phyloP scores from a whole-genome alignment of 768 basidiomycete genomes.

The Cystofilobasidium capitatum region DNA sequence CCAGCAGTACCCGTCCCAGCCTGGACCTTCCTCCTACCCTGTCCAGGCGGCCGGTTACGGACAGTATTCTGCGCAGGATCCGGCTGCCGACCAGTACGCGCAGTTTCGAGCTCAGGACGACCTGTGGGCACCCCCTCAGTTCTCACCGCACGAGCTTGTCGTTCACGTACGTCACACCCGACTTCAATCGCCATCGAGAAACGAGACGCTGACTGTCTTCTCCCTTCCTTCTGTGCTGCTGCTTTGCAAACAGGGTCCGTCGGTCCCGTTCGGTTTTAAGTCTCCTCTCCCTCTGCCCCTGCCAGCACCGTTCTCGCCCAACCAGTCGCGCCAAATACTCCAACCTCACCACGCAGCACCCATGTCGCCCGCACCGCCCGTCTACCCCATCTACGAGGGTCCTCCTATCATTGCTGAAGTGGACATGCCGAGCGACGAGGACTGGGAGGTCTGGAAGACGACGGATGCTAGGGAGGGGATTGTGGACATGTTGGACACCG shows the following conservation, averaged over 20 bases:
- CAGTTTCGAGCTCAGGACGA: too few relatives aligned
- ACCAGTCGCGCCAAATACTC: background rate
- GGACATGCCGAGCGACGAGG: conserved; percentile 8
- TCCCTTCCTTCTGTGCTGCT: too few relatives aligned
- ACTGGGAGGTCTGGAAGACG: conserved; percentile 1
- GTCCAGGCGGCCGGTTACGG: too few relatives aligned
- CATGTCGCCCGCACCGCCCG: conserved; percentile 4
- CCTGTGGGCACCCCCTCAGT: too few relatives aligned
- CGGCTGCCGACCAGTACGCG: too few relatives aligned
- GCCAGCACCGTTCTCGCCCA: background rate
- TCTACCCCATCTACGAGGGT: conserved; percentile 6
- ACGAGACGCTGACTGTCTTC: too few relatives aligned
- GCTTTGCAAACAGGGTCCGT: conserved; percentile 14
- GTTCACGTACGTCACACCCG: too few relatives aligned
- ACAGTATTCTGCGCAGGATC: too few relatives aligned
- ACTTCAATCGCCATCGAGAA: too few relatives aligned
- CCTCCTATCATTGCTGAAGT: background rate
- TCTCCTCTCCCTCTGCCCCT: background rate
- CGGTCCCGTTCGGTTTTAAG: conserved; percentile 12
- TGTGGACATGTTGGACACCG: conserved; percentile 3
- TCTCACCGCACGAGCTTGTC: too few relatives aligned
- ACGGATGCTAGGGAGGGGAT: background rate
- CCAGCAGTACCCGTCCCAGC: too few relatives aligned
- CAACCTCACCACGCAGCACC: conserved; percentile 3
- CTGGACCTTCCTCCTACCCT: too few relatives aligned